Base-by-base conservation (phyloP, 2,329 filamentous ascomycete species). In the Capronia americana region DNA sequence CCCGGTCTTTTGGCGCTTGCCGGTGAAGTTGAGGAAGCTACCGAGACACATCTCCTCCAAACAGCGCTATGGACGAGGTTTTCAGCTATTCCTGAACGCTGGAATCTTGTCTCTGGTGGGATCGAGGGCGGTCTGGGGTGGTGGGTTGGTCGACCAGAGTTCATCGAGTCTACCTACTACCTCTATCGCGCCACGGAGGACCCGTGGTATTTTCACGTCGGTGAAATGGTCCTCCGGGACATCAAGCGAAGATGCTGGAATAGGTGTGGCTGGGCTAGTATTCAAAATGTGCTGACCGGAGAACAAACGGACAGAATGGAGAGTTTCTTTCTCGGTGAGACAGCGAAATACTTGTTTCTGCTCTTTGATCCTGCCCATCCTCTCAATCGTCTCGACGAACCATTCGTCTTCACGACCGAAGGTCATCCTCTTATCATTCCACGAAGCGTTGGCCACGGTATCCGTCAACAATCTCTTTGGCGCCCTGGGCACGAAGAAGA, bases 291-390 rank as follows among this genome's bases (percentile, higher is more conserved):
- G 8, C 83, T 89, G 38, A 92, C 87, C 4, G 94, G 94, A 3
- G 92, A 97, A 79, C 88, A 92, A 78, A 92, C 87, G 72, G 93
- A 99, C 76, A 90, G 95, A 38, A 98, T 98, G 95, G 95, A 99
- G 79, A 98, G 94, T 76, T 99, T 98, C 83, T 98, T 98, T 75
- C 84, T 99, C 0, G 94, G 95, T 14, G 95, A 99, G 79, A 99
- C 95, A 1, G 90, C 92, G 53, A 97, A 98, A 78, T 99, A 99
- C 77, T 83, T 99, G 69, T 98, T 96, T 77, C 82, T 99, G 62
- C 86, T 98, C 2, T 98, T 96, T 77, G 92, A 96, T 71, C 85
- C 89, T 4, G 85, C 88, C 14, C 95, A 98, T 78, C 92, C 93
- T 0, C 81, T 99, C 50, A 98, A 98, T 78, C 89, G 87, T 23